phyloP scores from a whole-genome alignment of 345 rosid species.

The sweet orange (Citrus sinensis) region DNA sequence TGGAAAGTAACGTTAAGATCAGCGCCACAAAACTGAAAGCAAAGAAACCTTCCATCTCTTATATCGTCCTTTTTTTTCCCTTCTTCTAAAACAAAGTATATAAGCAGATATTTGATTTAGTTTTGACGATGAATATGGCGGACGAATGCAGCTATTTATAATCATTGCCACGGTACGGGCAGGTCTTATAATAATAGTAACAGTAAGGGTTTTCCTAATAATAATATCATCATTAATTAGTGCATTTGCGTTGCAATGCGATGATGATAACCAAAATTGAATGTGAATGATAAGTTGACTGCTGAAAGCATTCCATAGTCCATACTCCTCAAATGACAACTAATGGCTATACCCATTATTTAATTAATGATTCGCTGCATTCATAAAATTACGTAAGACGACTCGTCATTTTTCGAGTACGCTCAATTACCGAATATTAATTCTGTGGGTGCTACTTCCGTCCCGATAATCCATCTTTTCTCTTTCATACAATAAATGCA shows the following conservation, averaged over 20 bases:
- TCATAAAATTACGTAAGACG: neutral
- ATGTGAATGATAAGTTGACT: neutral
- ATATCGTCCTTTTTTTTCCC: neutral
- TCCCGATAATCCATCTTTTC: neutral
- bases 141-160: constrained; percentile 35
- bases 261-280: constrained; percentile 19
- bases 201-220: neutral
- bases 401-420: neutral
- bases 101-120: neutral
- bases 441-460: neutral
- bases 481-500: neutral
- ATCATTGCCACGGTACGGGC: neutral
- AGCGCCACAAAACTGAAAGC: constrained; percentile 13
- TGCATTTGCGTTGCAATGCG: constrained; percentile 7
- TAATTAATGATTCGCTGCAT: neutral
- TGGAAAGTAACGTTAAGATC: constrained; percentile 27
- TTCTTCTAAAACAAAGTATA: neutral
- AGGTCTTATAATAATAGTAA: neutral
- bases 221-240: constrained; percentile 3
- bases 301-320: constrained; percentile 8
- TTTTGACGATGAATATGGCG: constrained; percentile 15
- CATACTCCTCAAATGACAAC: constrained; percentile 4
- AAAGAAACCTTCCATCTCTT: constrained; percentile 29
- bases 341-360: neutral
- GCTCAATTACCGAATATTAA: neutral